phyloP scores from a whole-genome alignment of 2,329 filamentous ascomycete species.

The Teratosphaeria viscida region DNA sequence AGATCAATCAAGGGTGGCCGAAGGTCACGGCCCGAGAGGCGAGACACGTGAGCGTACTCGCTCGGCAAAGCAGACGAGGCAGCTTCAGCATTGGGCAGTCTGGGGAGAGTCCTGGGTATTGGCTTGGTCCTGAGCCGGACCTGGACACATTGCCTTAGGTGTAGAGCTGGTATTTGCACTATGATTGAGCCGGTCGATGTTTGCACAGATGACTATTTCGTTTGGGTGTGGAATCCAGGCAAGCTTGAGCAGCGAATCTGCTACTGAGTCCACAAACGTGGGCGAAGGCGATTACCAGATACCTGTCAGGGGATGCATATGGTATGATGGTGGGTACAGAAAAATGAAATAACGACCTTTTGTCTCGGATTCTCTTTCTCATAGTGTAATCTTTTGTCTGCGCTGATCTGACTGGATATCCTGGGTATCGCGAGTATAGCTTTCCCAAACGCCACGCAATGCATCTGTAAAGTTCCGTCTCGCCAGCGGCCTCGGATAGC shows the following conservation, averaged over 20 bases:
- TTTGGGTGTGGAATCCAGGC: not conserved
- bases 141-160: not conserved
- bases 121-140: not conserved
- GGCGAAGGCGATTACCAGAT: too few species aligned
- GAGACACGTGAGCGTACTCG: conserved; percentile 1
- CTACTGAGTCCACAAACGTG: not conserved
- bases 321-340: not conserved
- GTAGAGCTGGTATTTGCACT: conserved; percentile 2
- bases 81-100: not conserved
- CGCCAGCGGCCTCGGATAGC: not conserved
- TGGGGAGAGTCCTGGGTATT: not conserved
- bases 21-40: conserved; percentile 10
- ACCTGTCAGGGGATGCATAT: not conserved
- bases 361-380: not conserved
- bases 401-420: not conserved
- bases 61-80: too few species aligned
- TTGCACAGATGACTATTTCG: not conserved
- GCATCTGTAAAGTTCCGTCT: not conserved
- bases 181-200: not conserved
- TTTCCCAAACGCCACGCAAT: not conserved
- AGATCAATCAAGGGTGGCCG: conserved; percentile 69
- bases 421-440: not conserved
- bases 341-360: not conserved
- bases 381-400: not conserved
- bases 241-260: not conserved